phyloP scores from a whole-genome alignment of 345 rosid genomes.

The Eucalyptus cloeziana region DNA sequence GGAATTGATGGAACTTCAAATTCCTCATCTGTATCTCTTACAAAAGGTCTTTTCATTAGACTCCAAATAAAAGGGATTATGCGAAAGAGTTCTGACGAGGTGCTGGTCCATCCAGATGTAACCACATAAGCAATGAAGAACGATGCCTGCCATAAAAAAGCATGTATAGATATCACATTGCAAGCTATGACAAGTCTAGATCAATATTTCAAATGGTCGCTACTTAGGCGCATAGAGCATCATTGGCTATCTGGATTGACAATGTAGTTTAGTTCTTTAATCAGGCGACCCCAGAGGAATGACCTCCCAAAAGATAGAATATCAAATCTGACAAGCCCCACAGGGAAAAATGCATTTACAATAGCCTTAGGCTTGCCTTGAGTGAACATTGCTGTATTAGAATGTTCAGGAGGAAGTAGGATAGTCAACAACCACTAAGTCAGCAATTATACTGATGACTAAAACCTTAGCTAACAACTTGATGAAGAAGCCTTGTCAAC shows the following conservation, averaged over 20 bases:
- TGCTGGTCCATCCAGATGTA: slow-evolving; percentile 93
- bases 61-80: slow-evolving; percentile 56
- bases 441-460: background rate
- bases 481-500: background rate
- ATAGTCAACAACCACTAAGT: background rate
- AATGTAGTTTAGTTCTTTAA: background rate
- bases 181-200: background rate
- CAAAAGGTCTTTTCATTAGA: slow-evolving; percentile 38
- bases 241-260: background rate
- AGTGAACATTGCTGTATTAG: background rate
- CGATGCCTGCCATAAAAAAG: slow-evolving; percentile 38
- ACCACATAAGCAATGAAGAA: slow-evolving; percentile 93
- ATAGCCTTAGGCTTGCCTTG: background rate
- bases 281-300: background rate
- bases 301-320: background rate
- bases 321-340: background rate
- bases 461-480: background rate
- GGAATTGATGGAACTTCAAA: slow-evolving; percentile 63
- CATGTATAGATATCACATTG: background rate
- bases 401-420: background rate
- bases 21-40: slow-evolving; percentile 33
- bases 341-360: background rate
- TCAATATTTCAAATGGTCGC: background rate
- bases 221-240: background rate
- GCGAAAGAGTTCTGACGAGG: slow-evolving; percentile 80